phyloP scores from a whole-genome alignment of 257 asterid genomes.

The Fraxinus anomala region DNA sequence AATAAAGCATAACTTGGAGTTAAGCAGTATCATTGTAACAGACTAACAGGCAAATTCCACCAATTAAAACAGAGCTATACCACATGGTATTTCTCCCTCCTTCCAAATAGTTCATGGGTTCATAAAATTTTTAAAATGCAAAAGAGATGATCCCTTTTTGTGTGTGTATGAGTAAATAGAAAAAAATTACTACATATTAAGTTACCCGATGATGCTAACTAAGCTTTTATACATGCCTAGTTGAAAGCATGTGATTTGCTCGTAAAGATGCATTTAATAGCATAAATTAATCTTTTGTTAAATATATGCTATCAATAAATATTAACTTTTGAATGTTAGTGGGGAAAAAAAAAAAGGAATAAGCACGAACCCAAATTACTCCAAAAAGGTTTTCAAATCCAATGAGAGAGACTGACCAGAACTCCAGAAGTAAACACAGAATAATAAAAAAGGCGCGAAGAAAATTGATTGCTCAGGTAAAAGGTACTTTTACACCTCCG shows the following conservation, averaged over 20 bases:
- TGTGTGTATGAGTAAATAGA: too few relatives aligned
- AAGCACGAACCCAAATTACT: background rate
- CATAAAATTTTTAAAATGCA: background rate
- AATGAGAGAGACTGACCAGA: slow-evolving; percentile 15
- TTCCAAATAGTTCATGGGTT: background rate
- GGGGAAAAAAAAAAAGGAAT: background rate
- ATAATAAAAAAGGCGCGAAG: background rate
- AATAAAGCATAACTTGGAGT: background rate
- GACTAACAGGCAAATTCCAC: slow-evolving; percentile 6
- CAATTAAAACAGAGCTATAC: slow-evolving; percentile 1
- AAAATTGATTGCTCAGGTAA: background rate
- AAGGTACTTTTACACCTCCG: background rate
- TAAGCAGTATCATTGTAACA: background rate
- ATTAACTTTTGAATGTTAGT: background rate
- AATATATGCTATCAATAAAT: background rate
- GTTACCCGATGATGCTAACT: background rate
- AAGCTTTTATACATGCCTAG: background rate
- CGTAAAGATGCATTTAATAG: too few relatives aligned
- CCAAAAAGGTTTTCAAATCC: background rate
- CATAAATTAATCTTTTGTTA: too few relatives aligned
- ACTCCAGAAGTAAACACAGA: background rate
- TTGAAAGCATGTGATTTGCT: too few relatives aligned
- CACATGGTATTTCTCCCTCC: background rate
- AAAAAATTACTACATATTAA: background rate
- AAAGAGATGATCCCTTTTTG: background rate